Evolutionary conservation across 2,329 filamentous ascomycete species (phyloP), one percentile per base, ranked within the genome.

Genomic region (Camillea tinctor): DNA sequence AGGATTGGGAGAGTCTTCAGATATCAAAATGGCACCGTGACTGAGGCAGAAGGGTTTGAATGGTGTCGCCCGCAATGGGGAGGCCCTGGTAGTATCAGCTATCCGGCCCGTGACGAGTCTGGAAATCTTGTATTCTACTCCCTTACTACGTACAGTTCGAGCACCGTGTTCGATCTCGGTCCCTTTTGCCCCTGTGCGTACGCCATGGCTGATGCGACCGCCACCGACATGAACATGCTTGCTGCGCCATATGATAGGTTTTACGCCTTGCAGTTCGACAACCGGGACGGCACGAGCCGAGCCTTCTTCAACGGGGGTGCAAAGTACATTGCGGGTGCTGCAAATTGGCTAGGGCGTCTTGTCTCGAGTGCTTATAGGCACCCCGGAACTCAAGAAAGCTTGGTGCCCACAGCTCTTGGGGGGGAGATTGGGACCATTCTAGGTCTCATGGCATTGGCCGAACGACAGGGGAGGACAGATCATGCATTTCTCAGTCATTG

Each of bases 401-500:
- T n/a, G 2, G 1, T 64, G n/a, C 66, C 6, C 8, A 26, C 19
- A 7, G 62, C 62, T 4, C 53, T 68, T 8, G 54, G 57, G 0
- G 66, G 66, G 0, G 51, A 63, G n/a, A 22, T 68, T 20, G 54
- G 52, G 1, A 52, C 60, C 0, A 52, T 68, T 4, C 56, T 68
- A 2, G 66, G 59, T 2, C 59, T 64, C 24, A 67, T 68, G 65
- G 65, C 63, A 9, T 44, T 68, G 40, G 51, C 64, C 6, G 56
- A 67, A 21, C 49, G 53, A 6, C 26, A 1, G 11, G 53, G 56
- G 1, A 15, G 50, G 1, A 60, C 60, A 3, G 61, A 66, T 50
- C 21, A 52, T 13, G 62, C 65, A 2, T 68, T 68, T 51, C 6
- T 7, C 5, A 4, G 11, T 6, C 36, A 48, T 4, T 58, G 55